Evolutionary conservation across 805 yeast genomes (phyloP).

Genomic region (Kuraishia cidri): DNA sequence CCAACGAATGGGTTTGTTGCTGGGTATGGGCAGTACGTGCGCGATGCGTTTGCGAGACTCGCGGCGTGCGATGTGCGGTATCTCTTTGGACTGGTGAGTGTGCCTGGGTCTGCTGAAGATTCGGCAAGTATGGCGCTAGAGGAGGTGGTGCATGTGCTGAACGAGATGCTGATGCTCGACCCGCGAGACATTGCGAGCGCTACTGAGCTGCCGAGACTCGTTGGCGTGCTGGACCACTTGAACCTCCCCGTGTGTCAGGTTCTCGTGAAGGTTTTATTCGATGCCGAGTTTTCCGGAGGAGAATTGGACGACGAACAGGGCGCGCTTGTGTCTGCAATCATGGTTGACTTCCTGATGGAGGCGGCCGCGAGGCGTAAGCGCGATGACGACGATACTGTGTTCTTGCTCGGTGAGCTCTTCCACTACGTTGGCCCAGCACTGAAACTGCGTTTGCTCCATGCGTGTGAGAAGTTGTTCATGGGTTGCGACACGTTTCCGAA

Average conservation of each 20-base stretch:
- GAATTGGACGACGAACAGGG: slow-evolving; percentile 5
- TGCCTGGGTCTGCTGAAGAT: too few species aligned
- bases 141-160: slow-evolving; percentile 9
- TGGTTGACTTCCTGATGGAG: slow-evolving; percentile 4
- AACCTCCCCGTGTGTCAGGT: slow-evolving; percentile 33
- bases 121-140: too few species aligned
- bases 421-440: slow-evolving; percentile 20
- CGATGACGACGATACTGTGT: slow-evolving; percentile 6
- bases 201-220: slow-evolving; percentile 7
- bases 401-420: slow-evolving; percentile 27
- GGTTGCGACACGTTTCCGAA: slow-evolving; percentile 30
- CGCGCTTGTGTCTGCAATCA: slow-evolving; percentile 3
- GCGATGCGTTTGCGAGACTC: background rate
- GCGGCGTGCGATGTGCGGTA: background rate
- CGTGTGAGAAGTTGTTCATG: slow-evolving; percentile 30
- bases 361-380: background rate
- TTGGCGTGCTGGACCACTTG: slow-evolving; percentile 23
- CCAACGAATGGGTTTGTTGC: background rate
- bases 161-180: slow-evolving; percentile 8
- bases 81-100: background rate
- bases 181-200: background rate
- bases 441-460: slow-evolving; percentile 22
- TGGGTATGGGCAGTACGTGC: background rate
- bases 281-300: slow-evolving; percentile 7
- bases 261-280: slow-evolving; percentile 21